Conservation (phyloP, 768 basidiomycete genomes). For the Crepidotus variabilis region DNA sequence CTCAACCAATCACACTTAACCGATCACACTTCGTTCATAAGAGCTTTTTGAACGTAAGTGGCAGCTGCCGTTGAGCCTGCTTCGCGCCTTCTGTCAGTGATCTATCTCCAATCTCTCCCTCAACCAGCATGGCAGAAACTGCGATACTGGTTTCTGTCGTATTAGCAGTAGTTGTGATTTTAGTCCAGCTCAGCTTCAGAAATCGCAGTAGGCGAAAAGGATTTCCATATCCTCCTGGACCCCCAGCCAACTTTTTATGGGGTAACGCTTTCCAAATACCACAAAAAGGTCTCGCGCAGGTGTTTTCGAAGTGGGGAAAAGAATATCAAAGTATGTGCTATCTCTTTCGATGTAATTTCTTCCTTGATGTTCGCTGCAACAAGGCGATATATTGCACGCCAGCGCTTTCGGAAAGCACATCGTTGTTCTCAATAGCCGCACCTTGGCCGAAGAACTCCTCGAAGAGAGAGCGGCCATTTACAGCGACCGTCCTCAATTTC, state of each 20-base stretch:
- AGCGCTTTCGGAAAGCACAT: constrained; percentile 18
- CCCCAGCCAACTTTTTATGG: constrained; percentile 20
- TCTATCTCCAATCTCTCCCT: too few species aligned
- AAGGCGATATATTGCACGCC: constrained; percentile 20
- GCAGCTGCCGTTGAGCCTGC: too few species aligned
- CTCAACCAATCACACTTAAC: too few species aligned
- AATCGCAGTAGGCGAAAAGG: neutral
- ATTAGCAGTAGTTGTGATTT: too few species aligned
- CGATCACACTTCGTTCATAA: too few species aligned
- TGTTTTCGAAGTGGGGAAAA: constrained; percentile 2
- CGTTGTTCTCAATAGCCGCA: constrained; percentile 20
- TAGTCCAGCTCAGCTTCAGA: too few species aligned
- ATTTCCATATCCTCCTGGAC: constrained; percentile 8
- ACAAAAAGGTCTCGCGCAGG: neutral
- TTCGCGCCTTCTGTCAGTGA: too few species aligned
- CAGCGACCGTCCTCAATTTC: constrained; percentile 35
- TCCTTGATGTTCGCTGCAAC: neutral
- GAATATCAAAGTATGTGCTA: constrained; percentile 1
- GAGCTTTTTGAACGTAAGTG: too few species aligned
- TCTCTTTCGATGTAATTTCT: neutral
- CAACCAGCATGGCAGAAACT: too few species aligned
- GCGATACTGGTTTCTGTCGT: too few species aligned
- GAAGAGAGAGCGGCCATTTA: constrained; percentile 45
- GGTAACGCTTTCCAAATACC: constrained; percentile 8
- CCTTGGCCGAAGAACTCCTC: constrained; percentile 18